phyloP scores from a whole-genome alignment of 1,284 basidiomycete species.

The Rhodotorula sp. region DNA sequence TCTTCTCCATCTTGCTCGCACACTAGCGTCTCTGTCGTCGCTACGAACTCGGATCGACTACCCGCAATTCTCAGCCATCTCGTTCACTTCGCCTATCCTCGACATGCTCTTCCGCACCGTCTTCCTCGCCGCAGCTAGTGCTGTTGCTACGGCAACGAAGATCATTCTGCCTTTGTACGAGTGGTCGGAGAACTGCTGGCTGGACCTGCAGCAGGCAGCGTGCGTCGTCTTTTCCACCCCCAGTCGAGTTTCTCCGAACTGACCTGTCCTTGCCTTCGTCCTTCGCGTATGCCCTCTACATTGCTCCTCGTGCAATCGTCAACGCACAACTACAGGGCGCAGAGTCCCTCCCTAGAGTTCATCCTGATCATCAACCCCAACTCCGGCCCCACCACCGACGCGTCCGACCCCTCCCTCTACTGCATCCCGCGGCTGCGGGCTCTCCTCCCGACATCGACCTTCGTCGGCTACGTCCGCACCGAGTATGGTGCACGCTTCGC shows the following conservation, averaged over 20 bases:
- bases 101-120: background rate
- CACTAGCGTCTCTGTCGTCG: no score
- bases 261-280: no score
- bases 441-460: background rate
- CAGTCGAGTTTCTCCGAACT: no score
- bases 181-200: slow-evolving; percentile 18
- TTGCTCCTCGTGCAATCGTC: no score
- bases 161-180: slow-evolving; percentile 26
- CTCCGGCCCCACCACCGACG: slow-evolving; percentile 12
- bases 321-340: background rate
- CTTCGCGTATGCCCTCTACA: background rate
- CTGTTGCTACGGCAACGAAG: slow-evolving; percentile 2
- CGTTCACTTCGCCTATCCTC: no score
- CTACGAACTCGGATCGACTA: no score
- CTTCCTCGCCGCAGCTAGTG: background rate
- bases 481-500: background rate
- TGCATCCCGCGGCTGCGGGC: slow-evolving; percentile 23
- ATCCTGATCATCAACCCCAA: slow-evolving; percentile 27
- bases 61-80: no score
- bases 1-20: no score
- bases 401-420: slow-evolving; percentile 20
- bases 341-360: slow-evolving; percentile 13
- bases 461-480: slow-evolving; percentile 29
- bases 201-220: slow-evolving; percentile 20
- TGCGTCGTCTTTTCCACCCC: background rate